Percentiles rank a stretch among this genome's conserved stretches.
Evolutionary conservation across 2,329 filamentous ascomycete species (phyloP).

Genomic region (Aspergillaceae sp.): DNA sequence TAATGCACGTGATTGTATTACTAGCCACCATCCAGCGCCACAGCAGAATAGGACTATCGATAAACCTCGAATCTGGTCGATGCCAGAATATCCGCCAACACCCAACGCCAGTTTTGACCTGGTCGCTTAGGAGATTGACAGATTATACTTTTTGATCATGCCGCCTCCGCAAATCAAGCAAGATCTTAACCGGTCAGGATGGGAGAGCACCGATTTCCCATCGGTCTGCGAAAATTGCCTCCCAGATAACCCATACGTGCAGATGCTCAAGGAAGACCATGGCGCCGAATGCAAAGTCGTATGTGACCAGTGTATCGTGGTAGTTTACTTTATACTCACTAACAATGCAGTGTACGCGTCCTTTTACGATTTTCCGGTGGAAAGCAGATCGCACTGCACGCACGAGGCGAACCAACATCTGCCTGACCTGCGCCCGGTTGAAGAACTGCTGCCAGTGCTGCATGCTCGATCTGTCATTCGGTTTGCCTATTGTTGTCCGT

Average conservation of each 20-base stretch:
- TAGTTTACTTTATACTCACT: constrained; percentile 3
- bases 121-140: no score
- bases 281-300: constrained; percentile 72
- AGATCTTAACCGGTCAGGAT: constrained; percentile 88
- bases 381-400: constrained; percentile 83
- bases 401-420: constrained; percentile 90
- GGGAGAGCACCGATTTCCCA: constrained; percentile 62
- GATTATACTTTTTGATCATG: constrained; percentile 11
- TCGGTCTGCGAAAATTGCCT: constrained; percentile 72
- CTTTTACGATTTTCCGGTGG: constrained; percentile 94
- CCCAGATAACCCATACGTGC: constrained; percentile 93
- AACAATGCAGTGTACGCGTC: constrained; percentile 61
- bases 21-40: not conserved
- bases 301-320: constrained; percentile 8
- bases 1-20: no score
- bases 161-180: constrained; percentile 94
- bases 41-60: constrained; percentile 5
- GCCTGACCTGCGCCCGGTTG: constrained; percentile 87
- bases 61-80: constrained; percentile 4
- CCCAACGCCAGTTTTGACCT: no score
- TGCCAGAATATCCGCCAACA: not conserved
- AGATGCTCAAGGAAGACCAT: constrained; percentile 97
- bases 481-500: constrained; percentile 84
- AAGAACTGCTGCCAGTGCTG: constrained; percentile 99
- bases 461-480: constrained; percentile 96